A percentile compares a stretch with the other conserved stretches of the same genome.
phyloP scores from a whole-genome alignment of 1,139 yeast species.

The Pichia sp. region DNA sequence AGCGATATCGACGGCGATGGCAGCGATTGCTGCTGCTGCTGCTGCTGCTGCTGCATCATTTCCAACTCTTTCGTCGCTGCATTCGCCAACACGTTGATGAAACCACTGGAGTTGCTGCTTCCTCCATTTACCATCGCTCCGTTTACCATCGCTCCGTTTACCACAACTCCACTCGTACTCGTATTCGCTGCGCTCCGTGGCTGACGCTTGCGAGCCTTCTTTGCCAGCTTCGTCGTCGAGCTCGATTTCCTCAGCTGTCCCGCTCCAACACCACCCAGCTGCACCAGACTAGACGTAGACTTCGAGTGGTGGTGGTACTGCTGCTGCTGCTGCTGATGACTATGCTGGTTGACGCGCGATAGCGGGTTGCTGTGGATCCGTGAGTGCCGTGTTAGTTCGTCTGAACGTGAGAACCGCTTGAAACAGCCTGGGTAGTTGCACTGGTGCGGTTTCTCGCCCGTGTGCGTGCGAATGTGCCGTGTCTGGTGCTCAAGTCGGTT shows the following conservation, averaged over 20 bases:
- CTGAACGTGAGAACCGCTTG: slow-evolving; percentile 80
- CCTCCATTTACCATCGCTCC: background rate
- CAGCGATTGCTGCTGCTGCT: background rate
- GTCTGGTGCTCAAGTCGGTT: slow-evolving; percentile 91
- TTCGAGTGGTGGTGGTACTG: slow-evolving; percentile 6
- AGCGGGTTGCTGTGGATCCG: slow-evolving; percentile 78
- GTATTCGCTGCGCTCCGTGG: too few species aligned
- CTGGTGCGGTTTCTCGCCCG: slow-evolving; percentile 91
- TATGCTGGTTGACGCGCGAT: slow-evolving; percentile 14
- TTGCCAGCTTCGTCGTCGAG: slow-evolving; percentile 27
- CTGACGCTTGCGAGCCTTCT: slow-evolving; percentile 83
- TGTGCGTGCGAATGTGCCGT: slow-evolving; percentile 88
- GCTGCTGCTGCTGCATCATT: slow-evolving; percentile 23
- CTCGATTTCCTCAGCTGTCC: slow-evolving; percentile 4
- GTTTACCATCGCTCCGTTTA: too few species aligned
- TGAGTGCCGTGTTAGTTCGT: slow-evolving; percentile 83
- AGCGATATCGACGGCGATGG: too few species aligned
- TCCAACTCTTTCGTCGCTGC: slow-evolving; percentile 78
- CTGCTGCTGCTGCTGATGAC: background rate
- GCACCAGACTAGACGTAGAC: slow-evolving; percentile 9
- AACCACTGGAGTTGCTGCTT: background rate
- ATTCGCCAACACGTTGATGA: slow-evolving; percentile 65
- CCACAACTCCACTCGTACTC: too few species aligned
- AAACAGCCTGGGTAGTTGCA: slow-evolving; percentile 85
- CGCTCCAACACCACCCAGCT: background rate